Base-by-base conservation (phyloP, 2,329 filamentous ascomycete genomes). In the Colletotrichum limetticola region DNA sequence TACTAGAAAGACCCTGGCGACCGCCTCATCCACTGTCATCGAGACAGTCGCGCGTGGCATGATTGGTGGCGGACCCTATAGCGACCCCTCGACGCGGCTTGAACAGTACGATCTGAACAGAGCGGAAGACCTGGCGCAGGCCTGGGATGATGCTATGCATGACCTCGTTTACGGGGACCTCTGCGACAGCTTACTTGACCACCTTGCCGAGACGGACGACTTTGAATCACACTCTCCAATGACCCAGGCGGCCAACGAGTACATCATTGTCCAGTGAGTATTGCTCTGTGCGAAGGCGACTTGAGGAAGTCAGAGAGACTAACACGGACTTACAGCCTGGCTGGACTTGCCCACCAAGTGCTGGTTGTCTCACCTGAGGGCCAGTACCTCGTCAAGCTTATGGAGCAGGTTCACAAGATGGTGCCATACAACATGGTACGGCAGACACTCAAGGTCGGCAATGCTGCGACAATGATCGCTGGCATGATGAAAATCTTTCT, bases 401-500 rank as follows among this genome's bases (percentile, higher is more conserved):
- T 94, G 35, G 91, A 92, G 69, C 94, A 90, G 75, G 86, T 92
- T 12, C 91, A 95, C 80, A 90, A 88, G 68, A 85, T 95, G 68
- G 83, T 95, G 0, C 94, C 94, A 0, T 96, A 95, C 79, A 86
- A 88, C 55, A 85, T 94, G 75, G 86, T 95, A 63, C 88, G 91
- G 72, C 93, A 95, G 80, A 94, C 93, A 0, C 83, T 97, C 4
- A 90, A 91, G 53, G 87, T 95, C 16, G 92, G 94, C 6, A 97
- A 96, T 79, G 93, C 93, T 0, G 93, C 93, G 1, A 93, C 91
- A 24, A 95, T 97, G 94, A 91, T 96, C 68, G 93, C 89, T 77
- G 93, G 88, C 71, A 91, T 96, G 87, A 88, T 94, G 80, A 89
- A 87, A 66, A 83, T 96, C 19, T 86, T 95, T 19, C 86, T 97